phyloP scores from a whole-genome alignment of 2,329 filamentous ascomycete species.

The Atkinsonella hypoxylon region DNA sequence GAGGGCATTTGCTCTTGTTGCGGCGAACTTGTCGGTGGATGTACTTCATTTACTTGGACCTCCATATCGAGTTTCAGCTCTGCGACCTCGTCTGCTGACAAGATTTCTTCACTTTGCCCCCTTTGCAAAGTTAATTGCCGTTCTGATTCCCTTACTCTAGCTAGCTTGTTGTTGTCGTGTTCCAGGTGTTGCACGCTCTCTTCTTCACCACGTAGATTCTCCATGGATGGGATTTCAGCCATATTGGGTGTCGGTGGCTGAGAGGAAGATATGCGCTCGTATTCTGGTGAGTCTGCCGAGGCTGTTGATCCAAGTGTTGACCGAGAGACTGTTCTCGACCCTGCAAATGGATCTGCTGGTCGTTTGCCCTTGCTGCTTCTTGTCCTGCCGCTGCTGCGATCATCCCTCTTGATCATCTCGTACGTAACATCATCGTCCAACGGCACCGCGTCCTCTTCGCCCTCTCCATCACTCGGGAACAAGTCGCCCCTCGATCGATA shows the following conservation, averaged over 20 bases:
- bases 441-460: conserved; percentile 87
- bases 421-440: conserved; percentile 88
- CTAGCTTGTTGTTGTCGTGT: conserved; percentile 37
- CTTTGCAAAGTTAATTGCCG: conserved; percentile 36
- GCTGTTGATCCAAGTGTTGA: conserved; percentile 40
- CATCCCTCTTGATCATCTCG: conserved; percentile 65
- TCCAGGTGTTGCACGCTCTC: conserved; percentile 38
- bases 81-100: conserved; percentile 3
- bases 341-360: conserved; percentile 22
- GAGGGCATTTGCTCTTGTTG: neutral
- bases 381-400: conserved; percentile 49
- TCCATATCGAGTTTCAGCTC: conserved; percentile 15
- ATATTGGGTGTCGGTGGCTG: conserved; percentile 24
- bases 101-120: conserved; percentile 25
- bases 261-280: conserved; percentile 16
- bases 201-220: conserved; percentile 43
- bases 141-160: conserved; percentile 40
- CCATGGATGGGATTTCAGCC: conserved; percentile 32
- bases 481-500: conserved; percentile 80
- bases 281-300: conserved; percentile 21
- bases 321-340: conserved; percentile 43
- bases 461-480: conserved; percentile 74
- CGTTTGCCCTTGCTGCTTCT: conserved; percentile 48
- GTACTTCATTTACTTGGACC: conserved; percentile 20
- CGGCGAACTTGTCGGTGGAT: conserved; percentile 6